Evolutionary conservation across 2,329 filamentous ascomycete species (phyloP).

Genomic region (Drechslera avenae): DNA sequence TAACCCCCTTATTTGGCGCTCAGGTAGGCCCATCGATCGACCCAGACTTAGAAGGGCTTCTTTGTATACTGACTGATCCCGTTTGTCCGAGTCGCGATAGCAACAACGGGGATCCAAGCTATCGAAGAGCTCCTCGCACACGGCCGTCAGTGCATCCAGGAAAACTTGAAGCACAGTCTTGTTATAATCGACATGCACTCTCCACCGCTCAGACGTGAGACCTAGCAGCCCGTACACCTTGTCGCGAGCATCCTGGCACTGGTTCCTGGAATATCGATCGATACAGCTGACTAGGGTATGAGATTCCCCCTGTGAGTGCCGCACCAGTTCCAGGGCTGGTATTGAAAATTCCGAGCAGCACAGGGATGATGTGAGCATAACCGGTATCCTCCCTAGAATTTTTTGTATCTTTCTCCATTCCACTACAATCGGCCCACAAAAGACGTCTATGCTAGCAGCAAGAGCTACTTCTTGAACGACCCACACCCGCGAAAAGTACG

Average conservation of each 20-base stretch:
- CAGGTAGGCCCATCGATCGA: not conserved
- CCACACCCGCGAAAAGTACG: not conserved
- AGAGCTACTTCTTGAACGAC: not conserved
- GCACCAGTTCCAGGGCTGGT: not conserved
- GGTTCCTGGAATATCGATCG: fast-evolving
- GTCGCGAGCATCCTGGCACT: not conserved
- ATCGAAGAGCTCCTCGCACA: not conserved
- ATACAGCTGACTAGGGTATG: not conserved
- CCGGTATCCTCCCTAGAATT: not conserved
- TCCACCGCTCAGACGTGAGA: not conserved
- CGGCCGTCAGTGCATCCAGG: not conserved
- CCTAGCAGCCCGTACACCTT: not conserved
- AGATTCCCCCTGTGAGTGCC: no score
- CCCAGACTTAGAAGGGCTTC: fast-evolving
- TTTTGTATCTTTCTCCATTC: not conserved
- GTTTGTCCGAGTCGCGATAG: not conserved
- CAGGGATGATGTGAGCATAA: no score
- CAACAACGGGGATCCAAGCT: fast-evolving
- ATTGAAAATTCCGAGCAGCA: no score
- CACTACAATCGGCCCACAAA: not conserved
- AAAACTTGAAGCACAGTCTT: not conserved
- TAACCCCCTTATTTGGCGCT: fast-evolving
- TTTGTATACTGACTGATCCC: not conserved
- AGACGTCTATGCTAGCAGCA: fast-evolving
- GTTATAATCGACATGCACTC: not conserved